Percentiles rank a stretch among this genome's conserved stretches.
These are phyloP conservation scores for Yamadazyma conglobata DNA, from an alignment of 1,139 yeast species.

Conservation along the genomic window DNA sequence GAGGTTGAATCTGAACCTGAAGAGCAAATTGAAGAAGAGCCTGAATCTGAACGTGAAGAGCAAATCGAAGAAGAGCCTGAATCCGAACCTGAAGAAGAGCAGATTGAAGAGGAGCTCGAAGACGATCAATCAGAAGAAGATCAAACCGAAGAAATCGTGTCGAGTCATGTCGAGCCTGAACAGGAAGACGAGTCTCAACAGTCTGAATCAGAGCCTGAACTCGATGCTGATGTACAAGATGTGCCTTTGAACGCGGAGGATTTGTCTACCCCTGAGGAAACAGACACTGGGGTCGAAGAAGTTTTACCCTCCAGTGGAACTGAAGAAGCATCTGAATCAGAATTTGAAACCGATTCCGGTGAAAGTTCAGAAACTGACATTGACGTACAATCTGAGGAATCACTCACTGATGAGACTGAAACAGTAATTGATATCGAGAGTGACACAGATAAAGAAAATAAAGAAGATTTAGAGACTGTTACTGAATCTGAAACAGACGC, in stretches of 20 bases:
- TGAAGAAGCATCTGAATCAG: conserved; percentile 5
- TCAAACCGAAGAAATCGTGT: conserved; percentile 3
- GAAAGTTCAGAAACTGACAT: too few relatives aligned
- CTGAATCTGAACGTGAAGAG: conserved; percentile 5
- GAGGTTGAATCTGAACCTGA: conserved; percentile 1
- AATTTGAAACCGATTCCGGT: too few relatives aligned
- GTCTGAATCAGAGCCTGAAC: conserved; percentile 3
- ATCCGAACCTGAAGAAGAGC: too few relatives aligned
- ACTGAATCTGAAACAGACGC: conserved; percentile 3
- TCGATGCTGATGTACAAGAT: too few relatives aligned
- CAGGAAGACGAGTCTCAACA: conserved; percentile 4
- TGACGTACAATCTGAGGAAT: too few relatives aligned
- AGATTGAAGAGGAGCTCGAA: too few relatives aligned
- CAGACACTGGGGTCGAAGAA: conserved; percentile 7
- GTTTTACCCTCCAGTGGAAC: too few relatives aligned
- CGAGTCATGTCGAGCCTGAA: conserved; percentile 1
- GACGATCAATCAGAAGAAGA: too few relatives aligned
- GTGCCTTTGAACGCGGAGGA: too few relatives aligned
- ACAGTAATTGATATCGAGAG: too few relatives aligned
- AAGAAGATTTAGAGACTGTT: conserved; percentile 4
- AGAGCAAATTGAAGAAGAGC: conserved; percentile 5
- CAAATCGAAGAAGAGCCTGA: conserved; percentile 5
- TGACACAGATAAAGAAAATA: conserved; percentile 1
- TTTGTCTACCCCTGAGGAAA: too few relatives aligned
- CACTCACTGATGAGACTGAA: too few relatives aligned